Base-by-base conservation (phyloP, 768 basidiomycete genomes). In the Gyrodon lividus region DNA sequence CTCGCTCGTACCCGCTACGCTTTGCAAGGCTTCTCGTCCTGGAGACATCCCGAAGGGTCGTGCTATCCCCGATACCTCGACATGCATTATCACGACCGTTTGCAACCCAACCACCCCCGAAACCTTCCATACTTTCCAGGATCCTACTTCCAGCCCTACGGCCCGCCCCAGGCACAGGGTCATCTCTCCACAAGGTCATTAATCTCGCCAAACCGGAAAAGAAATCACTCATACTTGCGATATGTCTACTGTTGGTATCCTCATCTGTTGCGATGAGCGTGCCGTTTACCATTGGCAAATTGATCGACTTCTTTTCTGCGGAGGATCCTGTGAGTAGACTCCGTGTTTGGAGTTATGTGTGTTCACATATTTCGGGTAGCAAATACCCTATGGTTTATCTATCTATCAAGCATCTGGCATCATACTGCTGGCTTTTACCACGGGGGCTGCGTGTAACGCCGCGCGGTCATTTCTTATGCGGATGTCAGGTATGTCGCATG, bases 261-360 rank as follows among this genome's bases (percentile, higher is more conserved):
- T 92, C 92, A 8, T 75, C 87, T 3, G 90, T 99, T 19, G 89
- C 92, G 4, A 89, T 98, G 85, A 89, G 87, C 57, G 80, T 98
- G 12, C 96, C 96, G 0, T 83, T 97, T 59, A 93, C 93, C 1
- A 86, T 98, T 61, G 96, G 96, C 9, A 90, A 84, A 66, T 75
- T 98, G 46, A 97, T 99, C 55, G 95, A 98, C 71, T 93, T 88
- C 72, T 98, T 97, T 70, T 84, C 88, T 0, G 73, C 84, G 7
- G 57, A 78, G 1, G 77, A 80, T 58, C 83, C 84, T n/a, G 92
- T 93, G 50, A 45, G 68, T 58, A 4, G 17, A 31, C 37, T 12
- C n/a, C 10, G 63, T 16, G 37, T 8, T 35, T 14, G 28, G 43
- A 19, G 83, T 74, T 19, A 52, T 52, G 42, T 39, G 30, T 30